Conservation (phyloP, 176 grass and related monocot genomes). For the Paspalum vaginatum region DNA sequence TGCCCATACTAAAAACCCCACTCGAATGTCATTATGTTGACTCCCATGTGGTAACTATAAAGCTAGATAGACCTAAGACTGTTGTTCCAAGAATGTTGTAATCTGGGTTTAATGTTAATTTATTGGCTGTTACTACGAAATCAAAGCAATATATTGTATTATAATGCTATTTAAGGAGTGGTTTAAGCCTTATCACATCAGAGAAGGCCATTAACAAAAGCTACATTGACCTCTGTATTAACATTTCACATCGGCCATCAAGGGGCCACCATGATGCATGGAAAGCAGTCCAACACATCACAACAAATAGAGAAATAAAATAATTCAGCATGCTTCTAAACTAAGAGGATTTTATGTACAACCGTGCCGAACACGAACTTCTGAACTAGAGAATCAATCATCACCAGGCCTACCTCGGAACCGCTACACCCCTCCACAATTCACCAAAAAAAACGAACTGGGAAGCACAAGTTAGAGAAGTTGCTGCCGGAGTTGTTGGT, state of each 20-base stretch:
- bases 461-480: slow-evolving; percentile 50
- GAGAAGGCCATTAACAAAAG: neutral
- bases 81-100: too few species aligned
- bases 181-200: neutral
- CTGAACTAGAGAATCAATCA: slow-evolving; percentile 13
- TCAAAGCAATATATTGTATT: too few species aligned
- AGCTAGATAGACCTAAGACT: too few species aligned
- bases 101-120: too few species aligned
- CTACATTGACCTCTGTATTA: slow-evolving; percentile 15
- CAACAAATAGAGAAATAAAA: slow-evolving; percentile 16
- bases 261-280: slow-evolving; percentile 11
- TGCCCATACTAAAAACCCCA: too few species aligned
- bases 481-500: slow-evolving; percentile 77
- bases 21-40: too few species aligned
- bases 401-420: neutral
- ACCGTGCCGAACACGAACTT: slow-evolving; percentile 29
- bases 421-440: slow-evolving; percentile 16
- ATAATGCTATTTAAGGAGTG: neutral
- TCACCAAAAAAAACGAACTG: neutral
- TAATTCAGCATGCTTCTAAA: slow-evolving; percentile 38
- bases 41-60: too few species aligned
- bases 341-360: slow-evolving; percentile 44
- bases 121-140: too few species aligned
- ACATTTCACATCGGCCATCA: slow-evolving; percentile 5
- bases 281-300: slow-evolving; percentile 22